These are phyloP conservation scores for Cicer cuneatum DNA, from an alignment of 306 rosid species.

Conservation along the genomic window DNA sequence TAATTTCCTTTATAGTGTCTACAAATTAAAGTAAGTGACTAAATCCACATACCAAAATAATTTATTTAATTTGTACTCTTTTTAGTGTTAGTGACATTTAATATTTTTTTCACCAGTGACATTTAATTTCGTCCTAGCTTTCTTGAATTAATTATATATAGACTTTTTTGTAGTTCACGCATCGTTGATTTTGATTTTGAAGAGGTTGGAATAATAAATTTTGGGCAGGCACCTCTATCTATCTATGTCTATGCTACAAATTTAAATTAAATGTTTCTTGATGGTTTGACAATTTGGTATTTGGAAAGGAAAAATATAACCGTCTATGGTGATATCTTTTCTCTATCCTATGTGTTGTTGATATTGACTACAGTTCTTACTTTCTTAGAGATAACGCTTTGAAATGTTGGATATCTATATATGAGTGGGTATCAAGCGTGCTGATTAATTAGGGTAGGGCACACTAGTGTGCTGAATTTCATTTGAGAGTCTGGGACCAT, in stretches of 20 bases:
- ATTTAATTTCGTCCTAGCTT: conserved; percentile 20
- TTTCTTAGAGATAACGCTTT: conserved; percentile 48
- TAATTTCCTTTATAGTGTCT: too few species aligned
- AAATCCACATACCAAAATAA: too few species aligned
- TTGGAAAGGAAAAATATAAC: background rate
- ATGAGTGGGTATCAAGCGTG: conserved; percentile 35
- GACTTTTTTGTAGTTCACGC: conserved; percentile 40
- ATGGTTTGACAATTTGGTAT: conserved; percentile 19
- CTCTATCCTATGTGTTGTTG: conserved; percentile 9
- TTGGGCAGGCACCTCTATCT: conserved; percentile 46
- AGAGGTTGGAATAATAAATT: conserved; percentile 30
- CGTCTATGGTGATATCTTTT: background rate
- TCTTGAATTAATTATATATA: conserved; percentile 28
- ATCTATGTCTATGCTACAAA: background rate
- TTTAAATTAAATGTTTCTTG: conserved; percentile 6
- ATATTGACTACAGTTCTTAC: conserved; percentile 34
- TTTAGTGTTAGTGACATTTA: too few species aligned
- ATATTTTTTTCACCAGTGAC: too few species aligned
- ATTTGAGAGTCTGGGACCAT: conserved; percentile 34
- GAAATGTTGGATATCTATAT: conserved; percentile 29
- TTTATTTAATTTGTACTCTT: too few species aligned
- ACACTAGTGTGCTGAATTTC: background rate
- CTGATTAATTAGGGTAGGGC: conserved; percentile 25
- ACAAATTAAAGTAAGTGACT: too few species aligned
- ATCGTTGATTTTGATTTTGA: conserved; percentile 2